Base-by-base conservation (phyloP, 108 stramenopile species). In the Pseudonitzschia pungens region DNA sequence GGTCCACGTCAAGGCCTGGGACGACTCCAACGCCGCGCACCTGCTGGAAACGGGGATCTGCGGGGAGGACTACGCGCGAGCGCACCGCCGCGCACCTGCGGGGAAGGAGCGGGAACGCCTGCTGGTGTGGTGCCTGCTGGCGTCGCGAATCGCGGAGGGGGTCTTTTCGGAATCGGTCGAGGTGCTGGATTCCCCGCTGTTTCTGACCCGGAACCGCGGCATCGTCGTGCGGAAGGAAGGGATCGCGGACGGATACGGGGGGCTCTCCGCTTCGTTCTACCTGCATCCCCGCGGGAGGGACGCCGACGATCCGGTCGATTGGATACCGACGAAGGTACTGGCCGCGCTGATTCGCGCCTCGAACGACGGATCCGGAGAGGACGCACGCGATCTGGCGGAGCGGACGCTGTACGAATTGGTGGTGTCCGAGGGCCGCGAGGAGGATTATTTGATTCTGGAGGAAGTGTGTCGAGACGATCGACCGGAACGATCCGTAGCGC, bases 101-200 rank as follows among this genome's bases (percentile, higher is more conserved):
- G 16, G 10, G 2, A 21, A 2, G 22, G 44, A 55, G 22, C 27
- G 65, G 22, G 58, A 79, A 41, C 68, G 70, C 63, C 55, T 79
- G 73, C 2, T 79, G 27, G 69, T 79, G 73, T 79, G 78, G 78
- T 79, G 78, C 43, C 12, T 74, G 10, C 28, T 79, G 52, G 53
- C 68, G 4, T 67, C 63, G n/a, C 57, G 63, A 0, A 29, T 70
- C 11, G 32, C 65, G 40, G 78, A 79, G 54, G 78, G 78, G 48
- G 74, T 70, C 59, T 79, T 79, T 57, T n/a, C 53, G 15, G 68
- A 58, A 22, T 64, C 68, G 0, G 62, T 79, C 24, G 78, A 79
- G 63, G 64, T 79, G 27, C 24, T 79, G 20, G 71, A 45, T 57
- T 74, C 72, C 57, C 40, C 51, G 28, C 58, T 72, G 29, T 65